Percentiles rank a stretch among this genome's conserved stretches.
Conservation (phyloP, 2,329 filamentous ascomycete species). For the Phyllosticta citrichinensis region DNA sequence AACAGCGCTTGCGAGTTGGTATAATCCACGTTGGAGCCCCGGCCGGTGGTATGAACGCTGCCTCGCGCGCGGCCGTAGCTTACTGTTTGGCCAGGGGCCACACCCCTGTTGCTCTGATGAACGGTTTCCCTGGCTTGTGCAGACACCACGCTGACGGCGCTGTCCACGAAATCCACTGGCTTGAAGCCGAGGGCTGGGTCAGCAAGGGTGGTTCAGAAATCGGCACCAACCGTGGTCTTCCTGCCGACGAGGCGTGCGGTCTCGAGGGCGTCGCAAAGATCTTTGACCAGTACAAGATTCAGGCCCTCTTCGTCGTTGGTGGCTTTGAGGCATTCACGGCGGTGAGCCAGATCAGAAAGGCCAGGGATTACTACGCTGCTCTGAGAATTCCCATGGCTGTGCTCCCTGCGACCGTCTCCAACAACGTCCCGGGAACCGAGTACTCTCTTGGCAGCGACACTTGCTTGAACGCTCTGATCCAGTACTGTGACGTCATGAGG, state of each 20-base stretch:
- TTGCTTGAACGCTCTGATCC: conserved; percentile 86
- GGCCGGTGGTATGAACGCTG: conserved; percentile 96
- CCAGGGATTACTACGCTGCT: conserved; percentile 64
- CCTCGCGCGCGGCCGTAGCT: conserved; percentile 82
- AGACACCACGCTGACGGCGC: conserved; percentile 84
- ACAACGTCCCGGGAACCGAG: conserved; percentile 96
- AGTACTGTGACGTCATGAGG: conserved; percentile 95
- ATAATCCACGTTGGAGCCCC: conserved; percentile 96
- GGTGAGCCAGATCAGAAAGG: conserved; percentile 75
- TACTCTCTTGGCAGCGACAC: conserved; percentile 96
- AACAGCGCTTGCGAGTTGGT: conserved; percentile 76
- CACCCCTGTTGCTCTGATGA: conserved; percentile 84
- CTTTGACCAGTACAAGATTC: conserved; percentile 78
- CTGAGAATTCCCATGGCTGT: conserved; percentile 89
- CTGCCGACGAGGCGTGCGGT: conserved; percentile 54
- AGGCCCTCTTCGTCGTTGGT: conserved; percentile 83
- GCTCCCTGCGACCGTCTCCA: conserved; percentile 93
- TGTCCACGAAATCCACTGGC: conserved; percentile 79
- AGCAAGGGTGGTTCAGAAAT: conserved; percentile 97
- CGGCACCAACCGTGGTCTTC: conserved; percentile 90
- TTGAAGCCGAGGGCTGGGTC: conserved; percentile 91
- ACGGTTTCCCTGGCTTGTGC: conserved; percentile 89
- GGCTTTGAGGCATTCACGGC: conserved; percentile 96
- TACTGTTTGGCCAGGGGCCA: conserved; percentile 92
- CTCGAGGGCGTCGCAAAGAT: conserved; percentile 73